Evolutionary conservation across 23 red algal species (phyloP).

Genomic region (Chondrus crispus): DNA sequence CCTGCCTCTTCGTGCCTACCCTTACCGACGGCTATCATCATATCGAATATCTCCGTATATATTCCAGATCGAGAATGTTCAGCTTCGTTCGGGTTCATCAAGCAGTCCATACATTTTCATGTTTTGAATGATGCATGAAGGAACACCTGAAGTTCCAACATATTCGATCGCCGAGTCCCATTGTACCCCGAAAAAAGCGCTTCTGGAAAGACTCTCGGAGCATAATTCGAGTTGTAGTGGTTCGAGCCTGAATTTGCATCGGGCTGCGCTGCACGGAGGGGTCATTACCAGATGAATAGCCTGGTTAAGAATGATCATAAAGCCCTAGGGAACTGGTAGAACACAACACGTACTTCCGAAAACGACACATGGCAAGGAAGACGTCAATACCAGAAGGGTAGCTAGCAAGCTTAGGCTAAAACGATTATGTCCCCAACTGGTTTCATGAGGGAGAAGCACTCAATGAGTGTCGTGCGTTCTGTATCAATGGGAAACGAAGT

Average conservation of each 20-base stretch:
- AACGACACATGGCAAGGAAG: not conserved
- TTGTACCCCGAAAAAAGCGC: conserved; percentile 21
- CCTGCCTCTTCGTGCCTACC: not conserved
- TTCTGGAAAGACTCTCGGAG: not conserved
- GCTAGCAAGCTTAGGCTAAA: not conserved
- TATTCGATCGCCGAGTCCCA: not conserved
- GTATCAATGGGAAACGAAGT: not conserved
- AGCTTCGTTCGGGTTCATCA: not conserved
- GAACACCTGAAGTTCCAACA: conserved; percentile 35
- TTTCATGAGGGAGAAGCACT: not conserved
- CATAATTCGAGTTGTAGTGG: not conserved
- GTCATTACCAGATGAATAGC: no score
- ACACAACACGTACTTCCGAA: not conserved
- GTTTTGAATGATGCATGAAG: not conserved
- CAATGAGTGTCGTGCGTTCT: not conserved
- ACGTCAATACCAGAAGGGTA: not conserved
- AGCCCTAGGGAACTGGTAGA: no score
- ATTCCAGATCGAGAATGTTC: not conserved
- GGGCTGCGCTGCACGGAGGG: no score
- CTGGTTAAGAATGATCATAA: no score
- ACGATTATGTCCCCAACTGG: not conserved
- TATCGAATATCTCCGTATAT: not conserved
- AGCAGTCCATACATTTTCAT: not conserved
- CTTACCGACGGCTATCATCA: not conserved
- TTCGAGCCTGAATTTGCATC: no score